A percentile compares a stretch with the other conserved stretches of the same genome.
phyloP scores from a whole-genome alignment of 768 basidiomycete genomes.

The Hypsizygus marmoreus region DNA sequence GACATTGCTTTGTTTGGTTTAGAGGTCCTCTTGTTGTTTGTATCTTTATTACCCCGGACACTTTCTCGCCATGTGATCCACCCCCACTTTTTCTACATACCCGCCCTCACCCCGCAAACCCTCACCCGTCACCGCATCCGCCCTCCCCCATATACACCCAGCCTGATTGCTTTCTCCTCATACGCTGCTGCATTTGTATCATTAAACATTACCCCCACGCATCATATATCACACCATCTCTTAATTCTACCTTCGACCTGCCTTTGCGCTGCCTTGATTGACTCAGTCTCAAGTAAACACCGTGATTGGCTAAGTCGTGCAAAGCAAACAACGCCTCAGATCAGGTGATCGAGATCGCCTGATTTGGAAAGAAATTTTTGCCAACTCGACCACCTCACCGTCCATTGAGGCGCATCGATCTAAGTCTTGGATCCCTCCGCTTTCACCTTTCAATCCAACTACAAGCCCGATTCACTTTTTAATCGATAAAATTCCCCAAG shows the following conservation, averaged over 20 bases:
- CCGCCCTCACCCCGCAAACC: background rate
- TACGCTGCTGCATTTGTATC: conserved; percentile 20
- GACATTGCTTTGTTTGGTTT: background rate
- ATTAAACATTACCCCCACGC: conserved; percentile 18
- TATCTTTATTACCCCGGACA: conserved; percentile 9
- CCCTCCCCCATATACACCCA: background rate
- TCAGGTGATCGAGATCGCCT: too few species aligned
- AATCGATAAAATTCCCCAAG: background rate
- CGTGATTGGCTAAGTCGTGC: too few species aligned
- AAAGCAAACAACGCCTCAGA: too few species aligned
- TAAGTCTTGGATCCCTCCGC: too few species aligned
- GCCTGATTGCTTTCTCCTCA: conserved; percentile 8
- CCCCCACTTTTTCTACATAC: background rate
- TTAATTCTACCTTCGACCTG: background rate
- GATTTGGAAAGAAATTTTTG: too few species aligned
- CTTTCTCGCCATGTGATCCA: background rate
- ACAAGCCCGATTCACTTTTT: background rate
- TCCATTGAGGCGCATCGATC: too few species aligned
- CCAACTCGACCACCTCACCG: too few species aligned
- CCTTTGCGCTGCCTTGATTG: background rate
- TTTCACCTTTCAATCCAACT: too few species aligned
- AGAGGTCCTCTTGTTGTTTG: conserved; percentile 1
- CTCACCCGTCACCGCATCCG: background rate
- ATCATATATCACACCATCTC: conserved; percentile 12
- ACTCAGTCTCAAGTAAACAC: too few species aligned